Evolutionary conservation across 2,329 filamentous ascomycete genomes (phyloP).

Genomic region (Cordyceps militaris): DNA sequence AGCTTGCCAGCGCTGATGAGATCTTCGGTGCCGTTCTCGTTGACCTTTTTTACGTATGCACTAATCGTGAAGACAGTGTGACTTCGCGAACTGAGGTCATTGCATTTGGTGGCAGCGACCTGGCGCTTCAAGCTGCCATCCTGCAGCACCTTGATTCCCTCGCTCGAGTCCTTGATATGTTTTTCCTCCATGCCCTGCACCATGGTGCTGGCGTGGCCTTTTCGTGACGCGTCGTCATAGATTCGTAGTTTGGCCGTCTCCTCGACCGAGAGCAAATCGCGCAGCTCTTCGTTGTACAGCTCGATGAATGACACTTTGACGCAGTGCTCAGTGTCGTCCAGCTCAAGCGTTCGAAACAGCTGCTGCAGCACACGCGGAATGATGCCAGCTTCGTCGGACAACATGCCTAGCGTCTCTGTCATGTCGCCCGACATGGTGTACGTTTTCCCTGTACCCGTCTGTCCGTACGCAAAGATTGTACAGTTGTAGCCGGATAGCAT

Average conservation of each 20-base stretch:
- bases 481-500: conserved; percentile 95
- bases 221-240: conserved; percentile 82
- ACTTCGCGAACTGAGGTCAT: conserved; percentile 92
- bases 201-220: conserved; percentile 75
- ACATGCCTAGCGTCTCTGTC: conserved; percentile 73
- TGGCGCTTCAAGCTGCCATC: conserved; percentile 88
- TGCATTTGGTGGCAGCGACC: conserved; percentile 99
- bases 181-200: conserved; percentile 98
- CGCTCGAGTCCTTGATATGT: conserved; percentile 76
- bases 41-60: conserved; percentile 74
- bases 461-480: conserved; percentile 97
- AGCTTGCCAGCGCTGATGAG: conserved; percentile 87
- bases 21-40: conserved; percentile 80
- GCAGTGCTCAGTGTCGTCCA: conserved; percentile 71
- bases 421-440: conserved; percentile 99
- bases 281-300: conserved; percentile 94
- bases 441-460: conserved; percentile 96
- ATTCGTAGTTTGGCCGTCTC: conserved; percentile 87
- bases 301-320: conserved; percentile 99
- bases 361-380: conserved; percentile 85
- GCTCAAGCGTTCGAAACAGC: conserved; percentile 77
- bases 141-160: conserved; percentile 83
- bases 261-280: conserved; percentile 77
- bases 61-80: conserved; percentile 98
- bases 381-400: conserved; percentile 89